Evolutionary conservation across 1,139 yeast species (phyloP).

Genomic region (Williopsis jadinii): DNA sequence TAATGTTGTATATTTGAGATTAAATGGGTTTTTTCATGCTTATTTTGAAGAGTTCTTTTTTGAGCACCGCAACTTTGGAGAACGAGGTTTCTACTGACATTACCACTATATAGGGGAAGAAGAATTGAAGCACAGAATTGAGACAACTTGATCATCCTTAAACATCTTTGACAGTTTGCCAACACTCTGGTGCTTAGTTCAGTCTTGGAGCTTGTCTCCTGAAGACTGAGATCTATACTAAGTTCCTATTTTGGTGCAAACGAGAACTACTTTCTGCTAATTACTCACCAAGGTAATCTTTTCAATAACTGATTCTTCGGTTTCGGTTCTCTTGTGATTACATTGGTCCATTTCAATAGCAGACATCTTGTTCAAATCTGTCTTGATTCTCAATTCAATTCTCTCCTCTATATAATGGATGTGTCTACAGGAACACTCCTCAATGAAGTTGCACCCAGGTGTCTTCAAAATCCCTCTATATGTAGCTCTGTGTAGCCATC

Average conservation of each 20-base stretch:
- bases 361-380: constrained; percentile 23
- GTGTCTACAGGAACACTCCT: too few species aligned
- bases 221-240: constrained; percentile 39
- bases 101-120: too few species aligned
- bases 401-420: too few species aligned
- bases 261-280: constrained; percentile 57
- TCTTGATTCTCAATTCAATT: too few species aligned
- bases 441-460: too few species aligned
- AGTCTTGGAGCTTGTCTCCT: constrained; percentile 7
- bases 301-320: constrained; percentile 15
- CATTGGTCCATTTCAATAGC: constrained; percentile 49
- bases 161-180: constrained; percentile 49
- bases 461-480: too few species aligned
- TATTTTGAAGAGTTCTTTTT: constrained; percentile 1
- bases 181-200: constrained; percentile 90
- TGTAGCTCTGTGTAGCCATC: too few species aligned
- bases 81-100: too few species aligned
- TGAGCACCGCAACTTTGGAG: too few species aligned
- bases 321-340: constrained; percentile 12
- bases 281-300: constrained; percentile 61
- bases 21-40: constrained; percentile 8
- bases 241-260: constrained; percentile 97
- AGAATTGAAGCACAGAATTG: too few species aligned
- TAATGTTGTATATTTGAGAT: constrained; percentile 16
- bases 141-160: too few species aligned